Evolutionary conservation across 1,284 basidiomycete genomes (phyloP).

Genomic region (Vanrija pseudolonga): DNA sequence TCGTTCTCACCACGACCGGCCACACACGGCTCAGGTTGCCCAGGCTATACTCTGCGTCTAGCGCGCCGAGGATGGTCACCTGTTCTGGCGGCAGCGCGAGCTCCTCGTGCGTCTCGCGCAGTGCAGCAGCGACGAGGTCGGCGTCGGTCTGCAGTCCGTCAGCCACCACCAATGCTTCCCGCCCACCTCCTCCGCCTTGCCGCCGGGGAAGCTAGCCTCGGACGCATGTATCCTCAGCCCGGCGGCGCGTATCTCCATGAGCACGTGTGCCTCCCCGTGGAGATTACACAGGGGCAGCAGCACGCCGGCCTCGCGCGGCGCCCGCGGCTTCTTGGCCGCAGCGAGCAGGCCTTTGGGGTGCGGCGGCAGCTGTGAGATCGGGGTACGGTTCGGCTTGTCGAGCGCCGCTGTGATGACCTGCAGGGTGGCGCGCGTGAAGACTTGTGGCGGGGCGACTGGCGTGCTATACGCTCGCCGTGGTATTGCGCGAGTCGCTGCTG

Average conservation of each 20-base stretch:
- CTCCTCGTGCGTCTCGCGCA: slow-evolving; percentile 43
- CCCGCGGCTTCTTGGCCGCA: neutral
- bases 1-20: slow-evolving; percentile 38
- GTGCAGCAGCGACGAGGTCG: slow-evolving; percentile 28
- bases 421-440: slow-evolving; percentile 29
- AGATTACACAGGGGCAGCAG: slow-evolving; percentile 43
- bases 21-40: slow-evolving; percentile 43
- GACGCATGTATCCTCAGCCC: slow-evolving; percentile 38
- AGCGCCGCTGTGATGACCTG: slow-evolving; percentile 18
- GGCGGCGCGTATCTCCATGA: slow-evolving; percentile 34
- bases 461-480: too few relatives aligned
- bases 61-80: slow-evolving; percentile 38
- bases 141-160: slow-evolving; percentile 23
- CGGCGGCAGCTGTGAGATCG: slow-evolving; percentile 17
- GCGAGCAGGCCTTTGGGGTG: slow-evolving; percentile 11
- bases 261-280: slow-evolving; percentile 24
- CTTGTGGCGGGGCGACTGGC: slow-evolving; percentile 1
- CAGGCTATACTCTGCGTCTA: slow-evolving; percentile 38
- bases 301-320: slow-evolving; percentile 32
- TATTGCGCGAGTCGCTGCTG: too few relatives aligned
- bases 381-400: slow-evolving; percentile 9
- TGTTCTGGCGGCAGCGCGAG: slow-evolving; percentile 24
- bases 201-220: slow-evolving; percentile 43
- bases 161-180: neutral
- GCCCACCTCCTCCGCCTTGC: slow-evolving; percentile 33